Evolutionary conservation across 2,329 filamentous ascomycete species (phyloP), one percentile per base, ranked within the genome.

Genomic region (Aspergillus sp.): DNA sequence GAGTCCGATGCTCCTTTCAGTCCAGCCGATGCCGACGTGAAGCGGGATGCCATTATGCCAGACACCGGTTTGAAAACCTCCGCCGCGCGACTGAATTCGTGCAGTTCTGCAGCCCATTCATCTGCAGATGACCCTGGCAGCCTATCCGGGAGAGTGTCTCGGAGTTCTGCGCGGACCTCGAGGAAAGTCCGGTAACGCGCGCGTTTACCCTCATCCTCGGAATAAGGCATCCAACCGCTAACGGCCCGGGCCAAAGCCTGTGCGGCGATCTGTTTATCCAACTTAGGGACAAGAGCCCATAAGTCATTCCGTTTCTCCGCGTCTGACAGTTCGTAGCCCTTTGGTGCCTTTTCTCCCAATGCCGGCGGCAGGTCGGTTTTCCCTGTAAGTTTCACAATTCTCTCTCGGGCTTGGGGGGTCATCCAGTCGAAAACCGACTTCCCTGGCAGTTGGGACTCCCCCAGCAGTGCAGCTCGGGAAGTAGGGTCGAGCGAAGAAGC

Each of bases 351-450:
- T 60, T 95, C 84, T 32, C 83, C 78, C 1, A 79, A 66, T 0
- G 81, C 91, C 5, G 77, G 75, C 0, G 91, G 91, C 2, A 98
- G 72, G 49, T 89, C 75, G 2, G 61, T 61, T 36, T 78, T 86
- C 1, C 88, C 88, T 2, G 85, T 86, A 1, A 78, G 78, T 8
- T 75, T 70, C 3, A 73, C 86, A 27, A 98, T 72, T 15, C 80
- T 76, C 32, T 89, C 80, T 40, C 91, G 78, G 3, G 83, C 77
- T 20, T 82, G 73, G 0, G 84, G 70, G 0, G 83, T 83, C 43
- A 98, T 72, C 58, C 83, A 98, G 60, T 96, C 88, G 56, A 96
- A 98, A 2, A 98, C 79, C 0, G 91, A 96, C 63, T 96, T 95
- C 1, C 86, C 85, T 0, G 88, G 88, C 0, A 96, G 66, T 22